A percentile compares a stretch with the other conserved stretches of the same genome.
Evolutionary conservation across 1,284 basidiomycete genomes (phyloP).

Genomic region (Pterulicium gracile): DNA sequence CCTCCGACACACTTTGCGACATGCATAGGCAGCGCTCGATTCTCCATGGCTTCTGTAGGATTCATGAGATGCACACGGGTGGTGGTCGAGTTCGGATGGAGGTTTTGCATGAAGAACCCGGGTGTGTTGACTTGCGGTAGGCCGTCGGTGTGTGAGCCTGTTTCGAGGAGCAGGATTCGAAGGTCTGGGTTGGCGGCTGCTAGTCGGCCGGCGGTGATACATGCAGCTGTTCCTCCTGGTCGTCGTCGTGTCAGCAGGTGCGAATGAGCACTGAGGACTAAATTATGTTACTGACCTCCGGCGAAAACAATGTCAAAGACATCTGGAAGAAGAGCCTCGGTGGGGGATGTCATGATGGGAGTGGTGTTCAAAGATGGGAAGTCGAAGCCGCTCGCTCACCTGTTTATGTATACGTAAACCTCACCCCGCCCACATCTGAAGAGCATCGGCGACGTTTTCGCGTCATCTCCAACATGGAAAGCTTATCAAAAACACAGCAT

Average conservation of each 20-base stretch:
- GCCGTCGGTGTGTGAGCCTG: neutral
- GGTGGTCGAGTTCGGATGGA: neutral
- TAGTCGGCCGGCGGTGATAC: neutral
- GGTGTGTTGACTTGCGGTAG: neutral
- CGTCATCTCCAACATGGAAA: no score
- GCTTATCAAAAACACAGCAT: no score
- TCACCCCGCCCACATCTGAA: no score
- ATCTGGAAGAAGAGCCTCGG: no score
- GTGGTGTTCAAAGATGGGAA: no score
- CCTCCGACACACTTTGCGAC: slow-evolving; percentile 44
- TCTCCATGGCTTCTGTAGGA: slow-evolving; percentile 9
- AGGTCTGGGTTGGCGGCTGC: slow-evolving; percentile 1
- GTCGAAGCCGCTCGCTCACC: no score
- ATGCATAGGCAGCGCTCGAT: slow-evolving; percentile 29
- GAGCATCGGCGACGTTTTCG: no score
- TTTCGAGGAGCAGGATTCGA: slow-evolving; percentile 1
- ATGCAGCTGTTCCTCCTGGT: neutral
- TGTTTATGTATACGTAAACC: no score
- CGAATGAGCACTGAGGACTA: neutral
- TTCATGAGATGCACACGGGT: neutral
- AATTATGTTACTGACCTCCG: neutral
- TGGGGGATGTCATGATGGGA: no score
- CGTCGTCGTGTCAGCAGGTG: neutral
- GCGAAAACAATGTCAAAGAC: slow-evolving; percentile 3
- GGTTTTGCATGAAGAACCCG: neutral